Evolutionary conservation across 805 yeast genomes (phyloP), one percentile per base, ranked within the genome.

Genomic region (Diddensiella caesifluorescens): DNA sequence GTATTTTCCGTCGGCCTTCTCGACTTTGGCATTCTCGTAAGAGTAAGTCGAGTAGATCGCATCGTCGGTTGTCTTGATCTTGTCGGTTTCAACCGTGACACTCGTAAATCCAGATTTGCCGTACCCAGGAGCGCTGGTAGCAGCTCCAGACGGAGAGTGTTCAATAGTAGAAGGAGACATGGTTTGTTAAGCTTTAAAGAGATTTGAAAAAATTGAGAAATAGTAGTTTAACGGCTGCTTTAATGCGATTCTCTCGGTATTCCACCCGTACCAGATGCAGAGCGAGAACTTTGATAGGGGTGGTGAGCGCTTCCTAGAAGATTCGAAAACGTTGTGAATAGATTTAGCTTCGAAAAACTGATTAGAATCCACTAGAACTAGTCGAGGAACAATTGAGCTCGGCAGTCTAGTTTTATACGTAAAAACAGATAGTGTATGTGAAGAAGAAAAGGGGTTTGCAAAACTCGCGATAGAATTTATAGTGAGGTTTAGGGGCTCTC

Each of bases 21-120:
- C 73, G 35, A 86, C 95, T 41, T 73, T 51, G n/a, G 94, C 81
- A 53, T 83, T 85, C 59, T 82, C 83, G 62, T 83, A 83, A 18
- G 76, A 70, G 68, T 79, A 83, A 57, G 75, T 74, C 44, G 88
- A 74, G 52, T 51, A 39, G 53, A 71, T 64, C 38, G 74, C 70
- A 46, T 70, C 68, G 41, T 69, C 78, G 42, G 70, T 63, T 60
- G 70, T 73, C 43, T 58, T 60, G 41, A 77, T 67, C 49, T 73
- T 77, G 59, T 70, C 73, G 37, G 80, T 72, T 50, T 70, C 64
- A 54, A 81, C 83, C 44, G 74, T 63, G 54, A 80, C 77, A 39
- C 68, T 44, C 35, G 71, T 66, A 51, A 49, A 48, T 32, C 72
- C 72, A 39, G 69, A 65, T 47, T 51, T 51, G 26, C 55, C 57